phyloP scores from a whole-genome alignment of 2,329 filamentous ascomycete genomes.

The Verticillium nubilum region DNA sequence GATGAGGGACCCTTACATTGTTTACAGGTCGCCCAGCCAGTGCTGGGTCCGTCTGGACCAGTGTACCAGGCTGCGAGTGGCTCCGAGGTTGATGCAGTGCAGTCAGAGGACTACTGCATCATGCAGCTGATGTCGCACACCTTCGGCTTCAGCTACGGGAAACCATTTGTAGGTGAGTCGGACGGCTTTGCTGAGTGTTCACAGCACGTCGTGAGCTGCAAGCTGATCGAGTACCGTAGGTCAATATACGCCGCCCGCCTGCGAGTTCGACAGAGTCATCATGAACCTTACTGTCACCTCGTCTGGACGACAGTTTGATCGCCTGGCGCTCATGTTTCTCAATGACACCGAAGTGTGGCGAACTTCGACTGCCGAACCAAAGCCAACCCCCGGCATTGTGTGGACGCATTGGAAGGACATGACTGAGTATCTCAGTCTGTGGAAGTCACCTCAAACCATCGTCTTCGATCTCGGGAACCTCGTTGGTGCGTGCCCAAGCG shows the following conservation, averaged over 20 bases:
- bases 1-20: constrained; percentile 40
- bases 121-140: constrained; percentile 63
- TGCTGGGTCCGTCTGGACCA: constrained; percentile 44
- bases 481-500: constrained; percentile 32
- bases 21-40: constrained; percentile 65
- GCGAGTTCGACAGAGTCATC: constrained; percentile 66
- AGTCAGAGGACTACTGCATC: constrained; percentile 33
- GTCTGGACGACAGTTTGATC: constrained; percentile 68
- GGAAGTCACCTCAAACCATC: constrained; percentile 63
- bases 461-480: constrained; percentile 78
- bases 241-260: constrained; percentile 60
- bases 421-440: constrained; percentile 64
- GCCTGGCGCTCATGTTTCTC: constrained; percentile 70
- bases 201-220: background rate
- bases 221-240: constrained; percentile 30
- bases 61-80: constrained; percentile 4
- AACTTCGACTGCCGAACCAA: constrained; percentile 78
- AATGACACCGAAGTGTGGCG: constrained; percentile 76
- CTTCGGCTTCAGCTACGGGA: constrained; percentile 69
- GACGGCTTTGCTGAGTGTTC: background rate
- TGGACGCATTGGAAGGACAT: constrained; percentile 79
- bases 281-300: constrained; percentile 74
- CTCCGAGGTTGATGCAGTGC: constrained; percentile 14
- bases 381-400: constrained; percentile 55
- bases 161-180: constrained; percentile 62